Conservation (phyloP, 768 basidiomycete species). For the Mycena alexandri region DNA sequence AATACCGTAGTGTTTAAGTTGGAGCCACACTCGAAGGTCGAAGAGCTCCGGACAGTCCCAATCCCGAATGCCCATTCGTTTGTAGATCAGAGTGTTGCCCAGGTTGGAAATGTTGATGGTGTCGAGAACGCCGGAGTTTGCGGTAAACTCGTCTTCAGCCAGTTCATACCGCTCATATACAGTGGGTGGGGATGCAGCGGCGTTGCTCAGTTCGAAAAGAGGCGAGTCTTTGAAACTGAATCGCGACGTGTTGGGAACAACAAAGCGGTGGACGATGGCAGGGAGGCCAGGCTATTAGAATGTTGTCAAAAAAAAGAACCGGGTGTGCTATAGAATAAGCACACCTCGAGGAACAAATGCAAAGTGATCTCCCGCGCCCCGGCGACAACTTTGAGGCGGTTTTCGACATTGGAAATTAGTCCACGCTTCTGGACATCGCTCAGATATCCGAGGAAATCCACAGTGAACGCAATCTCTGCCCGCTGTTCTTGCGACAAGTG, state of each 20-base stretch:
- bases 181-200: neutral
- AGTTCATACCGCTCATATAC: neutral
- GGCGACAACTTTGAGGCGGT: neutral
- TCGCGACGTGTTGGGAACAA: neutral
- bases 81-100: neutral
- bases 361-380: neutral
- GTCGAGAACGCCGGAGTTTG: neutral
- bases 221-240: neutral
- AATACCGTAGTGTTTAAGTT: conserved; percentile 1
- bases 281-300: neutral
- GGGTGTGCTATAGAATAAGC: no score
- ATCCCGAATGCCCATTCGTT: neutral
- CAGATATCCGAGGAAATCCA: neutral
- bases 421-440: neutral
- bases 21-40: neutral
- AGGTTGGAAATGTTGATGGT: neutral
- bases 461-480: neutral
- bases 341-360: neutral
- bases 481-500: neutral
- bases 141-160: neutral
- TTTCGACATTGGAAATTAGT: neutral
- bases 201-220: neutral
- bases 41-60: neutral
- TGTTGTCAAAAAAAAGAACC: no score
- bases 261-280: neutral